These are phyloP conservation scores for Rehmannia glutinosa DNA, from an alignment of 257 asterid species.

Conservation along the genomic window DNA sequence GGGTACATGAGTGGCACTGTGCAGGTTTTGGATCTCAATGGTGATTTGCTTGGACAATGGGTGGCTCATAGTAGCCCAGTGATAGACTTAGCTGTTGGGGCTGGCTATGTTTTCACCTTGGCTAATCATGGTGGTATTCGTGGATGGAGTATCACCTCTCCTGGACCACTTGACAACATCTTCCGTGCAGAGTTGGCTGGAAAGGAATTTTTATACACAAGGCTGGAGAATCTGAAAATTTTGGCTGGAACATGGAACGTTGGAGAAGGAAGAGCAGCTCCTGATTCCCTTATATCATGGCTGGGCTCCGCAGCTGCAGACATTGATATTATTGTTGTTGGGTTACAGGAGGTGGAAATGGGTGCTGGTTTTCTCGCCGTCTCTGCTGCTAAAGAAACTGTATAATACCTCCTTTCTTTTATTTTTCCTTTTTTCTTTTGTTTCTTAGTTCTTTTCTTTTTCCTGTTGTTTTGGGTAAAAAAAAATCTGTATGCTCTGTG, in stretches of 20 bases:
- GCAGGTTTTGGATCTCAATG: slow-evolving; percentile 85
- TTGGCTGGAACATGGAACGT: slow-evolving; percentile 99
- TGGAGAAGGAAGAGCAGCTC: slow-evolving; percentile 90
- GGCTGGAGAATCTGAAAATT: slow-evolving; percentile 68
- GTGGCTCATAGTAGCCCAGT: slow-evolving; percentile 78
- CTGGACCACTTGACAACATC: slow-evolving; percentile 73
- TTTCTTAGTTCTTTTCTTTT: not conserved
- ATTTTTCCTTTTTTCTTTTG: not conserved
- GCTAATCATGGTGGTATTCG: slow-evolving; percentile 99
- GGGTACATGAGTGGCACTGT: slow-evolving; percentile 79
- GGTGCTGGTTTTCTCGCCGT: slow-evolving; percentile 99
- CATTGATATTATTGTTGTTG: slow-evolving; percentile 68
- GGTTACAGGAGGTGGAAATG: slow-evolving; percentile 99
- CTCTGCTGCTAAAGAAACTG: slow-evolving; percentile 99
- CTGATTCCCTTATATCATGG: slow-evolving; percentile 90
- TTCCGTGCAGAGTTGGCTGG: slow-evolving; percentile 66
- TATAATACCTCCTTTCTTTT: slow-evolving; percentile 29
- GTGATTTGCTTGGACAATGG: slow-evolving; percentile 84
- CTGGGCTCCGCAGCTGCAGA: slow-evolving; percentile 77
- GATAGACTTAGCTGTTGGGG: slow-evolving; percentile 66
- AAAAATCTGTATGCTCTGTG: not conserved
- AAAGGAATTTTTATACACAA: slow-evolving; percentile 78
- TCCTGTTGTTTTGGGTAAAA: not conserved
- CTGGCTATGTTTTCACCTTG: slow-evolving; percentile 63
- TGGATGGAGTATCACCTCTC: slow-evolving; percentile 90